Conservation (phyloP, 257 asterid species). For the Solanum pennellii region DNA sequence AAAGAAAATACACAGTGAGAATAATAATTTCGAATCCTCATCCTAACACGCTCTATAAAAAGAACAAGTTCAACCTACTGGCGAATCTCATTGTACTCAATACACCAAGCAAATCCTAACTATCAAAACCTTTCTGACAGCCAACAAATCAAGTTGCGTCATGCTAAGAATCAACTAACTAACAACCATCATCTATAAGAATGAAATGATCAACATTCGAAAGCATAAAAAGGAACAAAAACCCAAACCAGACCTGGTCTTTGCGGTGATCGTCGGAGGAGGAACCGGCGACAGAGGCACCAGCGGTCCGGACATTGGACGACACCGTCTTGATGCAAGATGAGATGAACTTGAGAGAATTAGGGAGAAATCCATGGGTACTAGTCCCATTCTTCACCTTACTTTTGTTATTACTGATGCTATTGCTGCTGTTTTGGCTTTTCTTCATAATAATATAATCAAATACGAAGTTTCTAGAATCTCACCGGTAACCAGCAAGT, state of each 20-base stretch:
- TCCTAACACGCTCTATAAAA: neutral
- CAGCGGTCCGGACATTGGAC: slow-evolving; percentile 33
- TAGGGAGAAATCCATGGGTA: slow-evolving; percentile 27
- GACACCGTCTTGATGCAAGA: slow-evolving; percentile 44
- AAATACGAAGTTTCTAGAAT: neutral
- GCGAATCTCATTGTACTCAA: neutral
- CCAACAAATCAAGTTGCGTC: neutral
- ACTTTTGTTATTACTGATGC: neutral
- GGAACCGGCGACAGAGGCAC: slow-evolving; percentile 35
- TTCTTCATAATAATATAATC: slow-evolving; percentile 43
- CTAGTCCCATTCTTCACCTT: slow-evolving; percentile 19
- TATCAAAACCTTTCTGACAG: neutral
- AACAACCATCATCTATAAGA: neutral
- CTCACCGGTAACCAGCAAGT: slow-evolving; percentile 3
- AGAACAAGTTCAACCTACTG: neutral
- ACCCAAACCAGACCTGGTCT: slow-evolving; percentile 20
- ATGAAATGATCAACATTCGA: neutral
- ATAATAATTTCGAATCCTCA: neutral
- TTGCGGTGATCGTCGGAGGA: slow-evolving; percentile 30
- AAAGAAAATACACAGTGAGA: neutral
- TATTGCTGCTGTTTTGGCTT: slow-evolving; percentile 11
- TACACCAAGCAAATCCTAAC: neutral
- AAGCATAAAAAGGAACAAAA: neutral
- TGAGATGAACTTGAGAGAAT: slow-evolving; percentile 36
- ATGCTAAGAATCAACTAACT: neutral